phyloP scores from a whole-genome alignment of 1,284 basidiomycete genomes.

The Puccinia hordei region DNA sequence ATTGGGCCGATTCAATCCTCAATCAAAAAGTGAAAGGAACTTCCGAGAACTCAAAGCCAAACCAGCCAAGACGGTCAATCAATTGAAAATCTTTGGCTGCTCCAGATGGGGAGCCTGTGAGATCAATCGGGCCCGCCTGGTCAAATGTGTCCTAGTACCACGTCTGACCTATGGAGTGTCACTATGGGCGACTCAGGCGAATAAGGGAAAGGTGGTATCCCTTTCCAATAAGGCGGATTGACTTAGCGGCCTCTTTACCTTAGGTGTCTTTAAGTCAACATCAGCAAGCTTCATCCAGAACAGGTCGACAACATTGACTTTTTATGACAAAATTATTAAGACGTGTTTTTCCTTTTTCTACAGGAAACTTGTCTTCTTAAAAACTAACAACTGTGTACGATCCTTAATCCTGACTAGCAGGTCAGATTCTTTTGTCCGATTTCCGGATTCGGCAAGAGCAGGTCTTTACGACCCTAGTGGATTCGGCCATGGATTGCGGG shows the following conservation, averaged over 20 bases:
- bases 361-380: not conserved
- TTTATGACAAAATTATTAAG: not conserved
- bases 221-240: not conserved
- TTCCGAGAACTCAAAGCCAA: not conserved
- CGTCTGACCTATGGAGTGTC: not conserved
- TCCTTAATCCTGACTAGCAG: not conserved
- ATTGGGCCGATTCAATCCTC: no score
- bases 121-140: not conserved
- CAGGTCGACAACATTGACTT: not conserved
- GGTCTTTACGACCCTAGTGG: no score
- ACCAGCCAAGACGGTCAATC: not conserved
- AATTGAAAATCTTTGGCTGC: not conserved
- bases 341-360: not conserved
- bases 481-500: rapidly evolving
- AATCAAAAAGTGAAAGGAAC: no score
- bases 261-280: not conserved
- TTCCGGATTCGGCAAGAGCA: not conserved
- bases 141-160: not conserved
- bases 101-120: not conserved
- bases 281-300: not conserved
- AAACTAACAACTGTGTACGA: not conserved
- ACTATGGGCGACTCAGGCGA: not conserved
- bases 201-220: not conserved
- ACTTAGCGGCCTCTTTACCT: not conserved
- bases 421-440: not conserved